Percentiles rank a stretch among this genome's conserved stretches.
These are phyloP conservation scores for Trypanosoma caninum DNA, from an alignment of 208 protist genomes.

Conservation along the genomic window DNA sequence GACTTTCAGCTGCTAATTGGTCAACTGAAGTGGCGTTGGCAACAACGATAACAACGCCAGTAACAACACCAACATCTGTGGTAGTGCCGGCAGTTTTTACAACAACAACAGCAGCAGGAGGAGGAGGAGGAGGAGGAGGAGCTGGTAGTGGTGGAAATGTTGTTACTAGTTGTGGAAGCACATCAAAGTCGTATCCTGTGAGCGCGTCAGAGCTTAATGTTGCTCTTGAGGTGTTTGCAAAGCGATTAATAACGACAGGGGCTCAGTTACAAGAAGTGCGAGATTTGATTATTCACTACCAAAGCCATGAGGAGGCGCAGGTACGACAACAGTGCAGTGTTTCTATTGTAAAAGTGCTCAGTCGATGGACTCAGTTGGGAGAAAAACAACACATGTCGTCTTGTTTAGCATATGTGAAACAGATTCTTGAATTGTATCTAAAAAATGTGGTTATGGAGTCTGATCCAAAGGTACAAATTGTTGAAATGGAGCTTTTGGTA, in stretches of 20 bases:
- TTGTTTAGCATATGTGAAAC: slow-evolving; percentile 81
- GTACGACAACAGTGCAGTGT: slow-evolving; percentile 77
- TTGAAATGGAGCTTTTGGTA: slow-evolving; percentile 65
- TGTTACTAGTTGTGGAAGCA: background rate
- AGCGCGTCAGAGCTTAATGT: slow-evolving; percentile 55
- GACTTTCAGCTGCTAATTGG: too few relatives aligned
- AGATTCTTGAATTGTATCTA: slow-evolving; percentile 82
- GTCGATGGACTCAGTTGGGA: slow-evolving; percentile 69
- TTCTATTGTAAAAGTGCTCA: slow-evolving; percentile 63
- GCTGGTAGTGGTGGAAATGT: background rate
- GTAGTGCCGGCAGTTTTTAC: too few relatives aligned
- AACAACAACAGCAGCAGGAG: background rate
- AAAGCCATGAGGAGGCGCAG: slow-evolving; percentile 59
- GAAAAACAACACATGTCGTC: slow-evolving; percentile 76
- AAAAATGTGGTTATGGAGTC: slow-evolving; percentile 80
- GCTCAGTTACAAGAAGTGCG: slow-evolving; percentile 81
- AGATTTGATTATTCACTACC: slow-evolving; percentile 59
- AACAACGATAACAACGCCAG: too few relatives aligned
- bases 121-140: background rate
- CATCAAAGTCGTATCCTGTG: slow-evolving; percentile 1
- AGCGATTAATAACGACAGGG: slow-evolving; percentile 65
- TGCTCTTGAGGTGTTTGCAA: slow-evolving; percentile 68
- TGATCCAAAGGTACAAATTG: slow-evolving; percentile 65
- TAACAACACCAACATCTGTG: too few relatives aligned
- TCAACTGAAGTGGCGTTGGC: too few relatives aligned